These are phyloP conservation scores for Capsicum baccatum DNA, from an alignment of 257 asterid genomes.

Conservation along the genomic window DNA sequence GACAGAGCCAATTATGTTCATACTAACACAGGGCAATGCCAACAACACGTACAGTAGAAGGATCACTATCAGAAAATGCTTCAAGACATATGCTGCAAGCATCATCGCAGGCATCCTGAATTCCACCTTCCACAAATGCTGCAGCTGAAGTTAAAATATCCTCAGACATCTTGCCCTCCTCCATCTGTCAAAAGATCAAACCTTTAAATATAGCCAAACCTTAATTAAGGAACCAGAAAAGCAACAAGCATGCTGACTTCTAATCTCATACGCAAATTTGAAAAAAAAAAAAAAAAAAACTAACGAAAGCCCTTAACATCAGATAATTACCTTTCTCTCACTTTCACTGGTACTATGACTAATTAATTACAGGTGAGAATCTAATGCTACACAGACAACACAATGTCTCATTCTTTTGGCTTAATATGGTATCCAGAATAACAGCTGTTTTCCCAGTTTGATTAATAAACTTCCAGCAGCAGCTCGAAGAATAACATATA, in stretches of 20 bases:
- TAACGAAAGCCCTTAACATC: background rate
- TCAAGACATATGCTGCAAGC: conserved; percentile 97
- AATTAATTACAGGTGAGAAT: background rate
- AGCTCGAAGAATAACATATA: background rate
- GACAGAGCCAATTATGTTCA: background rate
- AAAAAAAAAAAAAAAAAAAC: no score
- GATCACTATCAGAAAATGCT: conserved; percentile 76
- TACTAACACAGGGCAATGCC: background rate
- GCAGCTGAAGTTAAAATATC: conserved; percentile 83
- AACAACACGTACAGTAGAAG: conserved; percentile 64
- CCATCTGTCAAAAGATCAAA: conserved; percentile 59
- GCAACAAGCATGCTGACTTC: background rate
- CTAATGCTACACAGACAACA: conserved; percentile 5
- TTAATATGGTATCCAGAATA: background rate
- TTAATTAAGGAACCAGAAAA: background rate
- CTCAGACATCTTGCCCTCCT: conserved; percentile 63
- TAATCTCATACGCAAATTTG: background rate
- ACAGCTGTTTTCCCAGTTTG: background rate
- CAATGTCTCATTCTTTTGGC: background rate
- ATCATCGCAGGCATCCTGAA: conserved; percentile 91
- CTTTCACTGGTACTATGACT: background rate
- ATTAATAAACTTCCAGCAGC: background rate
- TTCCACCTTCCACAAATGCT: conserved; percentile 92
- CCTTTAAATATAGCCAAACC: conserved; percentile 29
- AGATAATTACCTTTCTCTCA: background rate